Percentiles rank a stretch among this genome's conserved stretches.
phyloP scores from a whole-genome alignment of 2,329 filamentous ascomycete genomes.

The Phaeosphaeriaceae sp. region DNA sequence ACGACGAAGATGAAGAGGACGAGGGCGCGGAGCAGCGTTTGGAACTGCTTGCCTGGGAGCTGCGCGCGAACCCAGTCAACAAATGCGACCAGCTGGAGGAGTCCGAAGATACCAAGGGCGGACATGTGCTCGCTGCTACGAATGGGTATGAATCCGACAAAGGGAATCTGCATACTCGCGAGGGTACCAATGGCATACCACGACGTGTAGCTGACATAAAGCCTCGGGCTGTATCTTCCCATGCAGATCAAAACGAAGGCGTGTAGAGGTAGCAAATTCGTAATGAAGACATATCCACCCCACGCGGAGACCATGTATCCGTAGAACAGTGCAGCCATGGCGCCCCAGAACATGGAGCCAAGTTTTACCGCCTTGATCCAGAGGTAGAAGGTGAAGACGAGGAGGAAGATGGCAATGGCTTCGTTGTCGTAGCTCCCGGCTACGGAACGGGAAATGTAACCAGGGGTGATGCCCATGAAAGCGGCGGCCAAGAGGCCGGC shows the following conservation, averaged over 20 bases:
- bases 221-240: slow-evolving; percentile 90
- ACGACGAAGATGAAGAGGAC: slow-evolving; percentile 76
- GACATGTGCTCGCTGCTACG: slow-evolving; percentile 99
- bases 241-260: slow-evolving; percentile 93
- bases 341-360: slow-evolving; percentile 96
- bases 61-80: slow-evolving; percentile 89
- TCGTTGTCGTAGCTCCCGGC: slow-evolving; percentile 99
- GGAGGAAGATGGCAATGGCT: slow-evolving; percentile 97
- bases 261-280: slow-evolving; percentile 92
- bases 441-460: slow-evolving; percentile 97
- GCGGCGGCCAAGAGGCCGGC: slow-evolving; percentile 91
- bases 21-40: slow-evolving; percentile 80
- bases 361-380: slow-evolving; percentile 99
- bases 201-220: slow-evolving; percentile 96
- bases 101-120: slow-evolving; percentile 91
- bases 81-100: slow-evolving; percentile 91
- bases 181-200: slow-evolving; percentile 97
- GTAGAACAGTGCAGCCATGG: slow-evolving; percentile 92
- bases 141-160: slow-evolving; percentile 95
- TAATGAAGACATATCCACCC: slow-evolving; percentile 99
- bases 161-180: slow-evolving; percentile 99
- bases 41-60: slow-evolving; percentile 90
- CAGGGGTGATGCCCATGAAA: slow-evolving; percentile 97
- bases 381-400: slow-evolving; percentile 97
- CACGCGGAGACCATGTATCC: slow-evolving; percentile 99